phyloP scores from a whole-genome alignment of 2,329 filamentous ascomycete genomes.

The Xylaria polymorpha region DNA sequence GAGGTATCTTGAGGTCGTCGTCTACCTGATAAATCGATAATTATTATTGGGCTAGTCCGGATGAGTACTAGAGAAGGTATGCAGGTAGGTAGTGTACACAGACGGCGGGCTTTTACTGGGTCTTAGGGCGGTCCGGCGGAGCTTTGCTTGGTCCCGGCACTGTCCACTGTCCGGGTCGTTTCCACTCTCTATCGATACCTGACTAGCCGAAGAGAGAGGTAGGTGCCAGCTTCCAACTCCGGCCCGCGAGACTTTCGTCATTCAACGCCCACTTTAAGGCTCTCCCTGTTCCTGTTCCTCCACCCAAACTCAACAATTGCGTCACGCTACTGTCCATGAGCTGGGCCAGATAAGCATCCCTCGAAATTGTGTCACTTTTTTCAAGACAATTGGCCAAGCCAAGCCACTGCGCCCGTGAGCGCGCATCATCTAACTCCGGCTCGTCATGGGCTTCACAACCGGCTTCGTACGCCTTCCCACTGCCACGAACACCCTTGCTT shows the following conservation, averaged over 20 bases:
- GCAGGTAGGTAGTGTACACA: not conserved
- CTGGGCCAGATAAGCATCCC: not conserved
- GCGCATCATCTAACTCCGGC: slow-evolving; percentile 37
- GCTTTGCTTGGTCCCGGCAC: slow-evolving; percentile 2
- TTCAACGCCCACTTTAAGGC: slow-evolving; percentile 23
- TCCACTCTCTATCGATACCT: not conserved
- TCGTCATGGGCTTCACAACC: slow-evolving; percentile 75
- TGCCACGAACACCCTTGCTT: not conserved
- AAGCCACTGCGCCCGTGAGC: slow-evolving; percentile 45
- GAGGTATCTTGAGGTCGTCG: not conserved
- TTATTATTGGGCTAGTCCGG: slow-evolving; percentile 8
- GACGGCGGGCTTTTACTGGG: not conserved
- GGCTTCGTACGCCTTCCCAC: slow-evolving; percentile 72
- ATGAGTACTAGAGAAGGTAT: not conserved
- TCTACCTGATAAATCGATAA: slow-evolving; percentile 19
- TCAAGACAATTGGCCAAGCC: slow-evolving; percentile 43
- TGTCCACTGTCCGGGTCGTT: not conserved
- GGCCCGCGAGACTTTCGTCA: slow-evolving; percentile 44
- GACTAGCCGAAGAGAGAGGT: not conserved
- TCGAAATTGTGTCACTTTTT: not conserved
- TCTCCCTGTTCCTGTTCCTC: not conserved
- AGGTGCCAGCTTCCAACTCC: not conserved
- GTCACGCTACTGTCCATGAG: not conserved
- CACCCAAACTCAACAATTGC: slow-evolving; percentile 21
- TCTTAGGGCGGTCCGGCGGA: not conserved